These are phyloP conservation scores for Dichomitus squalens DNA, from an alignment of 1,284 basidiomycete species.

Conservation along the genomic window DNA sequence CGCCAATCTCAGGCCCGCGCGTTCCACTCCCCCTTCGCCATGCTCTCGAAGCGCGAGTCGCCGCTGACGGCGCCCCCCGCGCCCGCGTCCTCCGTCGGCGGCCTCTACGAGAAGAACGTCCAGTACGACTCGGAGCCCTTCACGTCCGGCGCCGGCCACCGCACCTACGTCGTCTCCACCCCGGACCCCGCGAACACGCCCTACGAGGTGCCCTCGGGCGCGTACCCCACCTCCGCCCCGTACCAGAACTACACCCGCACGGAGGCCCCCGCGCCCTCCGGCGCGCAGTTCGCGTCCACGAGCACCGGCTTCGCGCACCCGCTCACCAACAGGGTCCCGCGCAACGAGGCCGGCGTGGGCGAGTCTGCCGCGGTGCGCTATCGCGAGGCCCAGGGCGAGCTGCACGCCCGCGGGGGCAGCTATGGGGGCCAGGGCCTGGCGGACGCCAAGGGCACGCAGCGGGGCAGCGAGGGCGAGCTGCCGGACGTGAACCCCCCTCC, in stretches of 20 bases:
- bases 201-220: conserved; percentile 68
- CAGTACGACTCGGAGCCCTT: conserved; percentile 53
- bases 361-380: conserved; percentile 49
- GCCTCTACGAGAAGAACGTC: conserved; percentile 57
- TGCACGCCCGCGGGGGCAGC: conserved; percentile 43
- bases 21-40: conserved; percentile 64
- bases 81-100: conserved; percentile 26
- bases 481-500: conserved; percentile 49
- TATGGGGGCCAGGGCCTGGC: conserved; percentile 50
- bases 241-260: conserved; percentile 49
- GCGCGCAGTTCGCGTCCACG: conserved; percentile 45
- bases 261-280: conserved; percentile 38
- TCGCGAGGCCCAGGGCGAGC: conserved; percentile 45
- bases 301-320: conserved; percentile 46
- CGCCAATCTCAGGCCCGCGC: conserved; percentile 33
- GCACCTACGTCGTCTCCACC: conserved; percentile 68
- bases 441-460: conserved; percentile 29
- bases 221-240: conserved; percentile 58
- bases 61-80: conserved; percentile 37
- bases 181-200: conserved; percentile 59
- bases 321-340: conserved; percentile 43
- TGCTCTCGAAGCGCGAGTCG: conserved; percentile 39
- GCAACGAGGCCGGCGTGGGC: conserved; percentile 46
- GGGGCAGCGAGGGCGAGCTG: conserved; percentile 36
- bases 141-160: conserved; percentile 44